Evolutionary conservation across 2,329 filamentous ascomycete genomes (phyloP).

Genomic region (Colletotrichum tamarilloi): DNA sequence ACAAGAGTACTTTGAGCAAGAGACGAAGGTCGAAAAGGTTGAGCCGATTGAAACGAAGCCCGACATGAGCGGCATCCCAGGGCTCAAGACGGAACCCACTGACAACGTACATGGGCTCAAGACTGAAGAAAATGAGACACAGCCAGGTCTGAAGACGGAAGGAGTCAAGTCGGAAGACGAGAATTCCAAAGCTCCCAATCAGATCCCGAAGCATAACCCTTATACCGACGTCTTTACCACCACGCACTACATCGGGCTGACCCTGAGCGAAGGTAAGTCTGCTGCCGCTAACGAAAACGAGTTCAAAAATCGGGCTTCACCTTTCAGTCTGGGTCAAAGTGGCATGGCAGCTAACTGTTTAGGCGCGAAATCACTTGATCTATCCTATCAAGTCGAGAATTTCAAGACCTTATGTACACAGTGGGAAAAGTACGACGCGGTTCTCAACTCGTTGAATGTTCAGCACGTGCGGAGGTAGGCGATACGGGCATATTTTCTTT

Average conservation of each 20-base stretch:
- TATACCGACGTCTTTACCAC: constrained; percentile 78
- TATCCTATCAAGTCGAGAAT: constrained; percentile 83
- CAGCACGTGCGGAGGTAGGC: constrained; percentile 88
- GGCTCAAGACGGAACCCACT: constrained; percentile 44
- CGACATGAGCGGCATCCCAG: constrained; percentile 27
- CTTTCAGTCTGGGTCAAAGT: neutral
- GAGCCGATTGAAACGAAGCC: constrained; percentile 26
- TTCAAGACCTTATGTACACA: constrained; percentile 86
- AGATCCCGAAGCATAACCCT: neutral
- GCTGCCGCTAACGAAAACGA: neutral
- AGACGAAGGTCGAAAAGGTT: constrained; percentile 18
- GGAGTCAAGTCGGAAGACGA: constrained; percentile 33
- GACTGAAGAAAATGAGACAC: constrained; percentile 25
- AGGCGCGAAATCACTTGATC: constrained; percentile 78
- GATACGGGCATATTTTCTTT: neutral
- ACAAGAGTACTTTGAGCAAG: constrained; percentile 32
- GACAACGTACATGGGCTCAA: constrained; percentile 31
- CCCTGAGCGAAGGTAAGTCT: constrained; percentile 77
- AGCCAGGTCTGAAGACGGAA: constrained; percentile 5
- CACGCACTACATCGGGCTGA: constrained; percentile 93
- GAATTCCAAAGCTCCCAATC: constrained; percentile 22
- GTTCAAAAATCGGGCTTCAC: constrained; percentile 29
- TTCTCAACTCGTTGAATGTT: constrained; percentile 82
- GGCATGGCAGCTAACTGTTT: constrained; percentile 45
- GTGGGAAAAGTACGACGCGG: constrained; percentile 80